A percentile compares a stretch with the other conserved stretches of the same genome.
These are phyloP conservation scores for Colletotrichum liriopes DNA, from an alignment of 2,329 filamentous ascomycete species.

Conservation along the genomic window DNA sequence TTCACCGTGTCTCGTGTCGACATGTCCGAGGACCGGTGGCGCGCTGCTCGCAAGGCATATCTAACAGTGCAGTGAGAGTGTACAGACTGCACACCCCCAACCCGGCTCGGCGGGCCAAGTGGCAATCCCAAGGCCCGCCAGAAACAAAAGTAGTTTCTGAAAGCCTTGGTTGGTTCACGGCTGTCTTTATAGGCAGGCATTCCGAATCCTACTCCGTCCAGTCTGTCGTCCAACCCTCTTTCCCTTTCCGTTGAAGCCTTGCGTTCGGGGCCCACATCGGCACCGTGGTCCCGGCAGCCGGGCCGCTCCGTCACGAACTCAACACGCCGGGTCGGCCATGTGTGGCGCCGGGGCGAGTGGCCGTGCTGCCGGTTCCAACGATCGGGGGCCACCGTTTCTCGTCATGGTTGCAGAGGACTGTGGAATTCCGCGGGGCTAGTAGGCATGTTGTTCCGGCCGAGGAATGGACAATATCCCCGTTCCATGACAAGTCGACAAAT, in stretches of 20 bases:
- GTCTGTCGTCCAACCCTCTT: background rate
- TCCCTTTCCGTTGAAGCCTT: background rate
- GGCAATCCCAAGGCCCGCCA: background rate
- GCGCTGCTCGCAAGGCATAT: background rate
- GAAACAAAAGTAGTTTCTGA: background rate
- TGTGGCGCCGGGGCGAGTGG: background rate
- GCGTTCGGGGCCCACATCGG: background rate
- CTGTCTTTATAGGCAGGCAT: too few relatives aligned
- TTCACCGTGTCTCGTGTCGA: background rate
- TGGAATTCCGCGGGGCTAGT: conserved; percentile 4
- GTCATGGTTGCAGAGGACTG: background rate
- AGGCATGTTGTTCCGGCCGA: background rate
- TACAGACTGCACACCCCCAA: background rate
- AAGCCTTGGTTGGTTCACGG: background rate
- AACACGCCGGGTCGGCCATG: background rate
- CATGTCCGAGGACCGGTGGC: background rate
- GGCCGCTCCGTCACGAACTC: conserved; percentile 4
- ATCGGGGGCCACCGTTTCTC: background rate
- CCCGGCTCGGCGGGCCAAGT: background rate
- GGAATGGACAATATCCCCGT: background rate
- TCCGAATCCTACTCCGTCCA: background rate
- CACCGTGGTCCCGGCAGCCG: background rate
- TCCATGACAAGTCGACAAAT: background rate
- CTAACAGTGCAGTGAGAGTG: background rate
- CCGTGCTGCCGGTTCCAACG: background rate